A percentile compares a stretch with the other conserved stretches of the same genome.
Conservation (phyloP, 805 yeast genomes). For the Wickerhamiella siamensis region DNA sequence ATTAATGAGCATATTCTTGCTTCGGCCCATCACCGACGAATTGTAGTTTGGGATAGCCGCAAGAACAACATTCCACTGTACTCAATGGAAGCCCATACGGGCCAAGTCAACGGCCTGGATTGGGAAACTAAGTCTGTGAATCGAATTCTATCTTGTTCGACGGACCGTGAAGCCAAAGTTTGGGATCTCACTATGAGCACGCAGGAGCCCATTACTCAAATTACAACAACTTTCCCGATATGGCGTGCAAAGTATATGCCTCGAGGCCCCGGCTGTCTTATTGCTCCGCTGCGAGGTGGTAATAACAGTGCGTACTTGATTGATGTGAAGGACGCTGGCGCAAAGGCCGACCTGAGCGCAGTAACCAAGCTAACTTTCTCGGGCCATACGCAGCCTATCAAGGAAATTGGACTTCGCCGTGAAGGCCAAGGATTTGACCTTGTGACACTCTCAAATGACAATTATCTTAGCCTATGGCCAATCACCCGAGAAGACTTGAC, state of each 20-base stretch:
- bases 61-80: slow-evolving; percentile 65
- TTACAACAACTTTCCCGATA: slow-evolving; percentile 69
- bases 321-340: slow-evolving; percentile 21
- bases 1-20: slow-evolving; percentile 65
- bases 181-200: slow-evolving; percentile 37
- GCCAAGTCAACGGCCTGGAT: slow-evolving; percentile 81
- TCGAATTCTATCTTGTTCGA: slow-evolving; percentile 66
- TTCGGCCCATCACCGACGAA: slow-evolving; percentile 67
- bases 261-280: slow-evolving; percentile 74
- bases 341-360: slow-evolving; percentile 23
- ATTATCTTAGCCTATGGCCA: slow-evolving; percentile 75
- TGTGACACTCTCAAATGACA: slow-evolving; percentile 88
- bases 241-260: slow-evolving; percentile 82
- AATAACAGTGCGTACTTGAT: slow-evolving; percentile 44
- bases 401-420: slow-evolving; percentile 77
- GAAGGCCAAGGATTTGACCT: slow-evolving; percentile 78
- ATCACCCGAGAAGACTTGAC: slow-evolving; percentile 35
- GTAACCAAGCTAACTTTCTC: slow-evolving; percentile 34
- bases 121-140: slow-evolving; percentile 49
- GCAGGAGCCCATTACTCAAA: slow-evolving; percentile 38
- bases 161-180: slow-evolving; percentile 67
- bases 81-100: slow-evolving; percentile 58
- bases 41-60: slow-evolving; percentile 80
- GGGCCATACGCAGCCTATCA: slow-evolving; percentile 75
- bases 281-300: slow-evolving; percentile 87